phyloP scores from a whole-genome alignment of 768 basidiomycete genomes.

The Pleurotus salmoneostramineus region DNA sequence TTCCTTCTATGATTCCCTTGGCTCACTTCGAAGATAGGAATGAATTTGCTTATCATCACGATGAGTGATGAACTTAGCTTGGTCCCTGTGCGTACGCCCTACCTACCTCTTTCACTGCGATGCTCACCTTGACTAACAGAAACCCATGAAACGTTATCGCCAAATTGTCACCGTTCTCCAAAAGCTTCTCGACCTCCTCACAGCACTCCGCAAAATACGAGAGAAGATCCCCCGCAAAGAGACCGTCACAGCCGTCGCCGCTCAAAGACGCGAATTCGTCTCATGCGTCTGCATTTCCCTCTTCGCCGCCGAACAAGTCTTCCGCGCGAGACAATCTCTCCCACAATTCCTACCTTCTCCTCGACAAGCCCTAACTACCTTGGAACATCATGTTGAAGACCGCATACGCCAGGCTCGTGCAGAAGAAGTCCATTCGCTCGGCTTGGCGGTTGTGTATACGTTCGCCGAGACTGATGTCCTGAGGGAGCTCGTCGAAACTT shows the following conservation, averaged over 20 bases:
- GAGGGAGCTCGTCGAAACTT: conserved; percentile 34
- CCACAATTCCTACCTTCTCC: conserved; percentile 48
- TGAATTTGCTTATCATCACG: conserved; percentile 26
- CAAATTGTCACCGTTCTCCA: conserved; percentile 32
- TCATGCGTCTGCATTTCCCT: conserved; percentile 43
- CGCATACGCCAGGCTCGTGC: conserved; percentile 19
- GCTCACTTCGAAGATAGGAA: conserved; percentile 20
- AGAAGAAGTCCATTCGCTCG: conserved; percentile 23
- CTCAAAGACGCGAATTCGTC: conserved; percentile 40
- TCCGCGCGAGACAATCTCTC: conserved; percentile 39
- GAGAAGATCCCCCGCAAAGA: conserved; percentile 43
- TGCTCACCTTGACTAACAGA: conserved; percentile 20
- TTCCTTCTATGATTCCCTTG: not conserved
- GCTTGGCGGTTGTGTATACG: conserved; percentile 34
- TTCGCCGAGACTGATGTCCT: conserved; percentile 40
- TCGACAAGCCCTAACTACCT: conserved; percentile 30
- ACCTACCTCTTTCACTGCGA: not conserved
- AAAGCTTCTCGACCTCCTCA: conserved; percentile 37
- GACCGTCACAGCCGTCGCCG: conserved; percentile 31
- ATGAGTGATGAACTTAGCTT: conserved; percentile 47
- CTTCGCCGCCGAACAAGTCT: conserved; percentile 47
- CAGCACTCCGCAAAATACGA: conserved; percentile 41
- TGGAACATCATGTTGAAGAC: conserved; percentile 29
- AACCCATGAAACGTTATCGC: conserved; percentile 43
- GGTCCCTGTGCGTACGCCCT: conserved; percentile 34